Conservation (phyloP, 2,329 filamentous ascomycete genomes). For the Cercospora sp. region DNA sequence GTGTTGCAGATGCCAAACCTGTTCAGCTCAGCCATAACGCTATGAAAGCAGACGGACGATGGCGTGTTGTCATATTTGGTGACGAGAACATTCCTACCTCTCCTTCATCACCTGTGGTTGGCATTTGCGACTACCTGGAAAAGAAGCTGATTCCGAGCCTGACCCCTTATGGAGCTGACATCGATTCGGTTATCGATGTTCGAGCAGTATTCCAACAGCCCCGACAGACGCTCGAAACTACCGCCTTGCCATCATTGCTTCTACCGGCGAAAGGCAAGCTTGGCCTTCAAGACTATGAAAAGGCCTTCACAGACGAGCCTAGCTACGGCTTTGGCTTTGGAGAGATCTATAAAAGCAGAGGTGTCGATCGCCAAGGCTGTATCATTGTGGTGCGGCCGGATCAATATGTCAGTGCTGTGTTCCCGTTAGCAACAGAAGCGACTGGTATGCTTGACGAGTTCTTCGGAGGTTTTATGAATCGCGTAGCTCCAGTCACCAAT, state of each 20-base stretch:
- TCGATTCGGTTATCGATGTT: conserved; percentile 58
- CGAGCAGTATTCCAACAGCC: conserved; percentile 37
- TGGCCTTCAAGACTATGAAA: conserved; percentile 42
- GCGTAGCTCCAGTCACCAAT: neutral
- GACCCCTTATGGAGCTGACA: conserved; percentile 42
- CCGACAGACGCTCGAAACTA: conserved; percentile 34
- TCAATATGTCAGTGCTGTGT: conserved; percentile 57
- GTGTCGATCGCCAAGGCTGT: conserved; percentile 59
- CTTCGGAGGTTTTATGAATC: conserved; percentile 36
- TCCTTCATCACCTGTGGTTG: conserved; percentile 25
- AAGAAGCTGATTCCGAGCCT: conserved; percentile 34
- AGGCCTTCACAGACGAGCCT: conserved; percentile 50
- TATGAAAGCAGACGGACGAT: conserved; percentile 39
- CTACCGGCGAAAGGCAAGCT: conserved; percentile 45
- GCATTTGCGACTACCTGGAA: conserved; percentile 30
- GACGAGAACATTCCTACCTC: conserved; percentile 24
- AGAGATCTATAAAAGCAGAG: conserved; percentile 57
- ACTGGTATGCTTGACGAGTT: conserved; percentile 30
- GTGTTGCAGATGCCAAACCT: conserved; percentile 39
- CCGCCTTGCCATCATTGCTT: conserved; percentile 47
- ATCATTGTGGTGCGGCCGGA: conserved; percentile 65
- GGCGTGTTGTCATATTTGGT: conserved; percentile 39
- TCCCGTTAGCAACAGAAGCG: conserved; percentile 32
- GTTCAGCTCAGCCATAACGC: conserved; percentile 38
- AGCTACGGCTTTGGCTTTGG: conserved; percentile 41